Conservation (phyloP, 371 early-diverging fungal genomes). For the Entomophthora muscae region DNA sequence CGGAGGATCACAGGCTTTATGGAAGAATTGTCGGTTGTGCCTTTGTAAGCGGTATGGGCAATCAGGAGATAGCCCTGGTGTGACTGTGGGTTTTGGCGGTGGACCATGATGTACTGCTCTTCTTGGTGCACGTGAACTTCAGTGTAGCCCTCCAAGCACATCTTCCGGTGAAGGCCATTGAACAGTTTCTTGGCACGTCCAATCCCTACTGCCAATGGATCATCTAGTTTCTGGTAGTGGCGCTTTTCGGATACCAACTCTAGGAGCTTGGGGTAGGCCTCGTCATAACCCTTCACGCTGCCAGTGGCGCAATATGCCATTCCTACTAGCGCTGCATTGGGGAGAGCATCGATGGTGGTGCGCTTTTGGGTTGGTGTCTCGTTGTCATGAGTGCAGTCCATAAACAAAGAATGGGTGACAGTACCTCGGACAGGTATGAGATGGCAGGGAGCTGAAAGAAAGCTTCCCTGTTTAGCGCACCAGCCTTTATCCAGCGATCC, state of each 20-base stretch:
- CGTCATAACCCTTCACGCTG: slow-evolving; percentile 92
- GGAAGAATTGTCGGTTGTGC: slow-evolving; percentile 8
- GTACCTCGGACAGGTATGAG: slow-evolving; percentile 20
- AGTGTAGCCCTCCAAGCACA: slow-evolving; percentile 63
- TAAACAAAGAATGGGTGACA: slow-evolving; percentile 81
- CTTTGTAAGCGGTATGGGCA: slow-evolving; percentile 66
- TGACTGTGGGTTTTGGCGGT: slow-evolving; percentile 76
- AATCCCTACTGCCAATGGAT: slow-evolving; percentile 34
- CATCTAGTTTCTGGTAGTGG: slow-evolving; percentile 33
- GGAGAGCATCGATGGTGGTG: slow-evolving; percentile 62
- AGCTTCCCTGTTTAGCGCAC: slow-evolving; percentile 10
- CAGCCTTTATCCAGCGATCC: slow-evolving; percentile 48
- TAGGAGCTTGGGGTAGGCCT: slow-evolving; percentile 64
- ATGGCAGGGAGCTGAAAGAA: slow-evolving; percentile 10
- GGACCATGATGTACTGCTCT: slow-evolving; percentile 67
- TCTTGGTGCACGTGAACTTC: slow-evolving; percentile 93
- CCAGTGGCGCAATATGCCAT: slow-evolving; percentile 84
- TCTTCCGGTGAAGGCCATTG: slow-evolving; percentile 50
- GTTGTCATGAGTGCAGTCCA: slow-evolving; percentile 98
- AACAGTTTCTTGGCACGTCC: slow-evolving; percentile 51
- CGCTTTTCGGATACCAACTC: slow-evolving; percentile 78
- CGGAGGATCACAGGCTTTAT: slow-evolving; percentile 35
- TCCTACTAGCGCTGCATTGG: slow-evolving; percentile 79
- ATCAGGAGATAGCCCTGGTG: slow-evolving; percentile 82
- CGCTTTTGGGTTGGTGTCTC: slow-evolving; percentile 85